These are phyloP conservation scores for Pseudocercospora musae DNA, from an alignment of 2,329 filamentous ascomycete genomes.

Conservation along the genomic window DNA sequence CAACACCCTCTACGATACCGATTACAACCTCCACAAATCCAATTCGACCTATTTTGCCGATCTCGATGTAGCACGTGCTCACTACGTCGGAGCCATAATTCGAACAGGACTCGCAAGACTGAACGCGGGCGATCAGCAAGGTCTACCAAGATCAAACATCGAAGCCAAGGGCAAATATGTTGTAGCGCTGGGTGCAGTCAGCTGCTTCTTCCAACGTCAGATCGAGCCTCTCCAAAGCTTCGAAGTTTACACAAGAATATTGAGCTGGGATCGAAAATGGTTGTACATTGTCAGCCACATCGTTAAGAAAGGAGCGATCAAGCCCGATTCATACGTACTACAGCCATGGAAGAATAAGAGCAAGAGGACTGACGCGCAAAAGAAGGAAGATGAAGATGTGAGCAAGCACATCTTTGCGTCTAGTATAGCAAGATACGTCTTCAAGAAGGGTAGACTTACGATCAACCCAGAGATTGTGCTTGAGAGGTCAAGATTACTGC, in stretches of 20 bases:
- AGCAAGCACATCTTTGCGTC: conserved; percentile 48
- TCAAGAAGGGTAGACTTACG: conserved; percentile 64
- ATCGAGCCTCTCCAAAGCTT: conserved; percentile 45
- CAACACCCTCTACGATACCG: conserved; percentile 71
- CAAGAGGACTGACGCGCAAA: conserved; percentile 20
- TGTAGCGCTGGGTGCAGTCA: conserved; percentile 48
- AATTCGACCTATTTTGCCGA: conserved; percentile 86
- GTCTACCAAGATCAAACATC: conserved; percentile 31
- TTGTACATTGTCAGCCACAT: conserved; percentile 49
- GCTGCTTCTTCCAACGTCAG: conserved; percentile 48
- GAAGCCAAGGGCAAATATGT: conserved; percentile 32
- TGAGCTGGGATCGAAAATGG: conserved; percentile 52
- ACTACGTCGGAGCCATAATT: conserved; percentile 63
- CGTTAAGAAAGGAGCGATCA: conserved; percentile 44
- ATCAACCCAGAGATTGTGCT: conserved; percentile 78
- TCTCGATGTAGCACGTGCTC: conserved; percentile 77
- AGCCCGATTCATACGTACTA: conserved; percentile 41
- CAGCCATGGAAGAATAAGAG: conserved; percentile 45
- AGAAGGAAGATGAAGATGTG: conserved; percentile 35
- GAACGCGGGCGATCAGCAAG: conserved; percentile 35
- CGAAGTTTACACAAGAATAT: conserved; percentile 48
- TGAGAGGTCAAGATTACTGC: conserved; percentile 68
- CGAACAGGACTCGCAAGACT: conserved; percentile 43
- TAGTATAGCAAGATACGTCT: conserved; percentile 50
- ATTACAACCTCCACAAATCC: conserved; percentile 82